A percentile compares a stretch with the other conserved stretches of the same genome.
These are phyloP conservation scores for Amanita polypyramis DNA, from an alignment of 768 basidiomycete species.

Conservation along the genomic window DNA sequence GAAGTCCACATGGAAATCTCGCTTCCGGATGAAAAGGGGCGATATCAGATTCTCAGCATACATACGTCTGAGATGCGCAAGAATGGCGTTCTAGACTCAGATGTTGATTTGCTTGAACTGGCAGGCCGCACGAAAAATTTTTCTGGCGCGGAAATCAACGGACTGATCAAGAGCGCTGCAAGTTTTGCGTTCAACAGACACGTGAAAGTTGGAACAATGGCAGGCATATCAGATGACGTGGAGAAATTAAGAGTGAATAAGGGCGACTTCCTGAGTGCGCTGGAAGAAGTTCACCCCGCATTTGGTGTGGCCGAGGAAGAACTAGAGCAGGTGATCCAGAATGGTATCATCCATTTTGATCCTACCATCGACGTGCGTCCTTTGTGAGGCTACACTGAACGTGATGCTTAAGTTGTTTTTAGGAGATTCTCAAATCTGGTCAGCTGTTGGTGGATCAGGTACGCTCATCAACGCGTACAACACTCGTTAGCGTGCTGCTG, in stretches of 20 bases:
- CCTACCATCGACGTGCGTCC: slow-evolving; percentile 59
- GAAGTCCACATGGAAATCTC: slow-evolving; percentile 99
- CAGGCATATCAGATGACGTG: slow-evolving; percentile 92
- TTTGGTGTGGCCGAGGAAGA: slow-evolving; percentile 99
- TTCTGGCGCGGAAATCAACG: slow-evolving; percentile 92
- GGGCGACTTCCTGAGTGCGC: slow-evolving; percentile 78
- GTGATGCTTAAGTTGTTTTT: slow-evolving; percentile 8
- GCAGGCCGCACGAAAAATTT: slow-evolving; percentile 91
- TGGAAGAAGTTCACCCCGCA: slow-evolving; percentile 92
- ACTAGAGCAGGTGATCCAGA: slow-evolving; percentile 83
- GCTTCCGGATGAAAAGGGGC: slow-evolving; percentile 87
- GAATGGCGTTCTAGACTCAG: slow-evolving; percentile 81
- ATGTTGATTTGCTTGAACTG: slow-evolving; percentile 78
- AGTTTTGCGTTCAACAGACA: slow-evolving; percentile 97
- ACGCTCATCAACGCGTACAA: slow-evolving; percentile 78
- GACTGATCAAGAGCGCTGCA: slow-evolving; percentile 95
- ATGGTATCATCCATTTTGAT: slow-evolving; percentile 92
- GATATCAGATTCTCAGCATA: slow-evolving; percentile 88
- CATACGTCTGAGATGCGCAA: slow-evolving; percentile 92
- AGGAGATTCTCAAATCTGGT: slow-evolving; percentile 85
- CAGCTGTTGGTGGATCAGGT: slow-evolving; percentile 91
- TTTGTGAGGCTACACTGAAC: background rate
- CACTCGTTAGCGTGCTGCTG: slow-evolving; percentile 81
- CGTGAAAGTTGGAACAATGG: slow-evolving; percentile 95
- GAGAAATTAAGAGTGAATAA: slow-evolving; percentile 86